Percentiles rank a stretch among this genome's conserved stretches.
Evolutionary conservation across 345 rosid species (phyloP).

Genomic region (Carallia brachiata): DNA sequence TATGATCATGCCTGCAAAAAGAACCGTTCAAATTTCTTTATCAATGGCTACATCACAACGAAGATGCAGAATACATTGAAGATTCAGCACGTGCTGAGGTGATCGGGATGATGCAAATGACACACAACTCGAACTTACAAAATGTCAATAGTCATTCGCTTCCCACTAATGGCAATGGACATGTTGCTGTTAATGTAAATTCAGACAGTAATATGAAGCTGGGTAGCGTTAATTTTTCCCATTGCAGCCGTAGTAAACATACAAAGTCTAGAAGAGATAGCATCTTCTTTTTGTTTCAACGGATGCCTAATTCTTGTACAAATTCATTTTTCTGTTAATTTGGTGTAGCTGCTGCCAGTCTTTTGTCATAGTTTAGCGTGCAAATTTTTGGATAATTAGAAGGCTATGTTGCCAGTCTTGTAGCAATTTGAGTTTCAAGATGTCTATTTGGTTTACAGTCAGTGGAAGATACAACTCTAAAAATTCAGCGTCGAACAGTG

Average conservation of each 20-base stretch:
- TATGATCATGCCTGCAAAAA: conserved; percentile 76
- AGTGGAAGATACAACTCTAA: no score
- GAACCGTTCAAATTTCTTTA: conserved; percentile 87
- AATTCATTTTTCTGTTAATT: no score
- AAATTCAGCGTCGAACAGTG: no score
- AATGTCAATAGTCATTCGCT: conserved; percentile 42
- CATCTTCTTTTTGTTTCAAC: neutral
- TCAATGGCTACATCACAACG: conserved; percentile 82
- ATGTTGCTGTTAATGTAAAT: conserved; percentile 56
- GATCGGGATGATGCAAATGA: conserved; percentile 75
- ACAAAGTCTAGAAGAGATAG: conserved; percentile 42
- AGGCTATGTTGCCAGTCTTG: no score
- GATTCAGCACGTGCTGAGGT: conserved; percentile 55
- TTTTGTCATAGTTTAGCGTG: no score
- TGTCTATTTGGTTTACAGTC: no score
- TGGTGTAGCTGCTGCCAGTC: no score
- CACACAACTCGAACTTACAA: conserved; percentile 43
- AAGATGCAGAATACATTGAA: conserved; percentile 60
- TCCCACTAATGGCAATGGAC: conserved; percentile 54
- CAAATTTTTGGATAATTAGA: no score
- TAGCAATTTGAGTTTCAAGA: no score
- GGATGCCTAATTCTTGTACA: no score
- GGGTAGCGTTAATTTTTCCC: conserved; percentile 60
- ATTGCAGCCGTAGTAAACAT: conserved; percentile 41
- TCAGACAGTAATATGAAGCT: conserved; percentile 30